Evolutionary conservation across 1,284 basidiomycete genomes (phyloP), one percentile per base, ranked within the genome.

Genomic region (Clitocybe nebularis): DNA sequence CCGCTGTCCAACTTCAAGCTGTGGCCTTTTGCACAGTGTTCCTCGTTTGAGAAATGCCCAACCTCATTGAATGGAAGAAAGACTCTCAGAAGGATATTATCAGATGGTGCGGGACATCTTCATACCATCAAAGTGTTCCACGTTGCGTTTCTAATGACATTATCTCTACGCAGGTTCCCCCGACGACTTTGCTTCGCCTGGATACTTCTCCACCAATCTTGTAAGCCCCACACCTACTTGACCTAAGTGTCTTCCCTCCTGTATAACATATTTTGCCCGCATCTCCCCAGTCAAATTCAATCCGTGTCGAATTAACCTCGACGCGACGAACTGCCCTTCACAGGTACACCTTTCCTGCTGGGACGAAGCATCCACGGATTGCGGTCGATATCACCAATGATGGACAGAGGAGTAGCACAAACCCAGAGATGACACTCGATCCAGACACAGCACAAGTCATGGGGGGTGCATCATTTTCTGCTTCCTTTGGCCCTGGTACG

Each of bases 1-100:
- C 75, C 79, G 0, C 62, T 81, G 2, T 80, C 78, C 0, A 74
- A 79, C 53, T 81, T 81, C 64, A 81, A 81, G 53, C 51, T 83
- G 0, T 81, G 72, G 58, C 72, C 79, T 0, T 67, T 78, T 36
- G 55, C 67, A 0, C 58, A 68, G 36, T 82, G 79, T 49, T 61
- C 70, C 1, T 59, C 62, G 0, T 80, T 79, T 51, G 68, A 72
- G 35, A 64, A 70, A 41, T 81, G 79, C 43, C 62, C 62, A 3
- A 74, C 74, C 0, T 67, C 71, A 1, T 56, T 79, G 11, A 55
- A 58, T 4, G 58, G 63, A 6, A 61, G 78, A 33, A 77, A 75
- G 49, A 58, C 67, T 2, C 54, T 65, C 3, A 59, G 77, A 16
- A 74, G 71, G 11, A 47, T 72, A 9, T 54, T 77, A 0, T 41